Evolutionary conservation across 202 grass and related monocot genomes (phyloP), one percentile per base, ranked within the genome.

Genomic region (Digitaria exilis): DNA sequence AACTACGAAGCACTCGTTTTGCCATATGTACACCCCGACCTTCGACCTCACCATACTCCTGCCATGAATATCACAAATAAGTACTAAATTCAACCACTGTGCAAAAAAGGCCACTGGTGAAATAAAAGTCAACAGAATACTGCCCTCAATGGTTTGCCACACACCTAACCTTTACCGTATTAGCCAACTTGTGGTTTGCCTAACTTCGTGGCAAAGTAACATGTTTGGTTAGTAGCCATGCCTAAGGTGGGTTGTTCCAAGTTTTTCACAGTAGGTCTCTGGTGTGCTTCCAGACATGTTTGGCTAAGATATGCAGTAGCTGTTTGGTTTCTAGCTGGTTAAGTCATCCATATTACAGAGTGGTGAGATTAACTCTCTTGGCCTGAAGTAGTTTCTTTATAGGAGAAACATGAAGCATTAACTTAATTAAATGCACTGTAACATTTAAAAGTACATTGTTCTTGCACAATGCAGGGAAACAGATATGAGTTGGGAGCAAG

Each of bases 11-110:
- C 42, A 97, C 74, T 57, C 73, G 79, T 39, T 94, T 92, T 77
- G 85, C 89, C 89, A 97, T 92, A 51, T 82, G 82, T 68, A 94
- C 55, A 71, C 87, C 91, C 68, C 44, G 67, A 72, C 87, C 89
- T 92, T 94, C 82, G 44, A 92, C 87, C 34, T 92, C 91, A 72
- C 87, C 87, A 70, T 94, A 88, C 71, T 88, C 72, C 87, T 92
- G 70, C 26, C 82, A 73, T 24, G 77, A 76, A 84, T 26, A 75
- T 24, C 13, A 21, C n/a, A 43, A 50, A 63, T 57, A 28, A n/a
- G 34, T 29, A 78, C 13, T 50, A 50, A n/a, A 25, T 78, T 63
- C 60, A 39, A 73, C 18, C 28, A 35, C 10, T 70, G 10, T 78
- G 52, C 16, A 85, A 50, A 84, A 61, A 28, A 55, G 12, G 18